Conservation (phyloP, 805 yeast species). For the Danielia reshetovae region DNA sequence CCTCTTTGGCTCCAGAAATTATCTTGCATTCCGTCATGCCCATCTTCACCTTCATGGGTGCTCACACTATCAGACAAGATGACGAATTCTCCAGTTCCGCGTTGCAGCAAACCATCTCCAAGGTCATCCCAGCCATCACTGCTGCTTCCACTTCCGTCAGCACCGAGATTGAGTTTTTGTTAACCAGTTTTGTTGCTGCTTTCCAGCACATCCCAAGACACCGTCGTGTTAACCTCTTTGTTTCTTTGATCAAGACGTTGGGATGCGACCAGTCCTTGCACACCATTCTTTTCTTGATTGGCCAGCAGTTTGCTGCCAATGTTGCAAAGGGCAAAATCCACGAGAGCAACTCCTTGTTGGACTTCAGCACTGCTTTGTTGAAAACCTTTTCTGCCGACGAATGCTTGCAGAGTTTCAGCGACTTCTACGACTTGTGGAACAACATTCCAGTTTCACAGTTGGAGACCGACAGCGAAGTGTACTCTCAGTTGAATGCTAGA, state of each 20-base stretch:
- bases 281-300: slow-evolving; percentile 70
- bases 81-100: slow-evolving; percentile 93
- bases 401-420: slow-evolving; percentile 54
- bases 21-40: slow-evolving; percentile 98
- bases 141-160: slow-evolving; percentile 43
- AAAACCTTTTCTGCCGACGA: slow-evolving; percentile 64
- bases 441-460: slow-evolving; percentile 40
- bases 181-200: slow-evolving; percentile 90
- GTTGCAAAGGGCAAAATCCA: slow-evolving; percentile 52
- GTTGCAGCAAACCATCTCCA: slow-evolving; percentile 83
- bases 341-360: slow-evolving; percentile 66
- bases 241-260: slow-evolving; percentile 72
- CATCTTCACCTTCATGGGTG: slow-evolving; percentile 99
- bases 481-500: slow-evolving; percentile 41
- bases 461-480: slow-evolving; percentile 35
- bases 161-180: slow-evolving; percentile 72
- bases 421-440: slow-evolving; percentile 51
- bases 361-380: slow-evolving; percentile 68
- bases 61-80: slow-evolving; percentile 93
- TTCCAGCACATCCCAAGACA: slow-evolving; percentile 95
- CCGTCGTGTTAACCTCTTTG: slow-evolving; percentile 81
- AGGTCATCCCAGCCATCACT: slow-evolving; percentile 84
- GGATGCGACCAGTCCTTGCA: slow-evolving; percentile 67
- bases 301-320: slow-evolving; percentile 63
- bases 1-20: slow-evolving; percentile 83